Evolutionary conservation across 2,329 filamentous ascomycete genomes (phyloP).

Genomic region (Huntiella abstrusa): DNA sequence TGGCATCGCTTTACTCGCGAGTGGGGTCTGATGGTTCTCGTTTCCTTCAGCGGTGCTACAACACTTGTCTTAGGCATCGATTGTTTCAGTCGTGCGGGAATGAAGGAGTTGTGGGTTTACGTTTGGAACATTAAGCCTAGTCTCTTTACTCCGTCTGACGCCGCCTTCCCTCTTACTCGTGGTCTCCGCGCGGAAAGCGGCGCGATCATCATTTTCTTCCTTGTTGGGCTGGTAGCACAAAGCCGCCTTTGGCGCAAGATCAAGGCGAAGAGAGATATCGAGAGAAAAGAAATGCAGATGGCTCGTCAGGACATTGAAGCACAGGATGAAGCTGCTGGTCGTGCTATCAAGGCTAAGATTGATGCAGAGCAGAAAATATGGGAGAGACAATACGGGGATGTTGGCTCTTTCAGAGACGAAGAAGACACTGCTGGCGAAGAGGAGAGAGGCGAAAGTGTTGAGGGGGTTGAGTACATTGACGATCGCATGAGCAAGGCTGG

Average conservation of each 20-base stretch:
- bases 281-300: slow-evolving; percentile 29
- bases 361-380: slow-evolving; percentile 46
- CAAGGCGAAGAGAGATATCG: slow-evolving; percentile 38
- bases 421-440: neutral
- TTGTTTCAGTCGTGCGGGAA: slow-evolving; percentile 71
- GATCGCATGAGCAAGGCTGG: neutral
- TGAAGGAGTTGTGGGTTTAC: slow-evolving; percentile 94
- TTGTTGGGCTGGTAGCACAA: slow-evolving; percentile 67
- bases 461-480: no score
- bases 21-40: slow-evolving; percentile 57
- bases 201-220: slow-evolving; percentile 51
- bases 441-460: no score
- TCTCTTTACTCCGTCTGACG: slow-evolving; percentile 49
- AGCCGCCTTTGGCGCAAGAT: slow-evolving; percentile 72
- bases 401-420: slow-evolving; percentile 1
- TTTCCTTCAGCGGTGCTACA: slow-evolving; percentile 68
- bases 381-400: slow-evolving; percentile 58
- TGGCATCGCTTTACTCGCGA: slow-evolving; percentile 61
- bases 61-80: slow-evolving; percentile 69
- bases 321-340: slow-evolving; percentile 53
- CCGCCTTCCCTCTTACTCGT: slow-evolving; percentile 68
- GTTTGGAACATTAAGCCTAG: slow-evolving; percentile 68
- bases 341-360: slow-evolving; percentile 43
- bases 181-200: slow-evolving; percentile 76
- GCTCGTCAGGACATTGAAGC: slow-evolving; percentile 34